These are phyloP conservation scores for Theileria parva DNA, from an alignment of 169 alveolate species.

Conservation along the genomic window DNA sequence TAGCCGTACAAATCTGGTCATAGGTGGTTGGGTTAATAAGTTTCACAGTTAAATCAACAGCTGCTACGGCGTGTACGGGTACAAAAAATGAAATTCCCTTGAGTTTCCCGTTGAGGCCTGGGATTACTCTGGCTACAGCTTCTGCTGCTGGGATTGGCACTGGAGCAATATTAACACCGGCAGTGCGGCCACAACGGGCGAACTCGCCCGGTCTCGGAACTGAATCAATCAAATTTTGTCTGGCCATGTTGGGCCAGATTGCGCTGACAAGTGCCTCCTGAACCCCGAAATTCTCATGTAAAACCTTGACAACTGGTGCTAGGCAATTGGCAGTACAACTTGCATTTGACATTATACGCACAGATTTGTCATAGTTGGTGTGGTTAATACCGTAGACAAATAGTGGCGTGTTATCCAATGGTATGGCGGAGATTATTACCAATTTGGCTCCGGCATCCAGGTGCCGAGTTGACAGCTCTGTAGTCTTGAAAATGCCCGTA, in stretches of 20 bases:
- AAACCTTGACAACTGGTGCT: constrained; percentile 98
- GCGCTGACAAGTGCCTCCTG: constrained; percentile 99
- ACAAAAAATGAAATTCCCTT: constrained; percentile 99
- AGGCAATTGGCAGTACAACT: constrained; percentile 99
- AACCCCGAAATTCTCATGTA: constrained; percentile 96
- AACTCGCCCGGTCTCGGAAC: constrained; percentile 99
- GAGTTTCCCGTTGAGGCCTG: constrained; percentile 96
- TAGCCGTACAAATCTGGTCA: constrained; percentile 91
- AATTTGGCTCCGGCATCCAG: constrained; percentile 97
- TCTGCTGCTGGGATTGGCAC: constrained; percentile 99
- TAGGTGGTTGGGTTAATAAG: constrained; percentile 93
- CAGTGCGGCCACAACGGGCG: constrained; percentile 99
- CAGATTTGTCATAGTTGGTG: constrained; percentile 83
- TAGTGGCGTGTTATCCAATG: constrained; percentile 96
- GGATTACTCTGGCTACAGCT: constrained; percentile 99
- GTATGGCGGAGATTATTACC: constrained; percentile 98
- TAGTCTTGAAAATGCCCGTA: constrained; percentile 95
- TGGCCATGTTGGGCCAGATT: constrained; percentile 99
- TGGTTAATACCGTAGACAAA: constrained; percentile 99
- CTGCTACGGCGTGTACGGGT: constrained; percentile 98
- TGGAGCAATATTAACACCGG: constrained; percentile 97
- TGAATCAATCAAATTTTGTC: constrained; percentile 98
- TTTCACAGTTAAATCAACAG: constrained; percentile 96
- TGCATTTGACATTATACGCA: constrained; percentile 96
- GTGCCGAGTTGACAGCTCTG: constrained; percentile 92